These are phyloP conservation scores for Boletus reticulatus DNA, from an alignment of 768 basidiomycete genomes.

Conservation along the genomic window DNA sequence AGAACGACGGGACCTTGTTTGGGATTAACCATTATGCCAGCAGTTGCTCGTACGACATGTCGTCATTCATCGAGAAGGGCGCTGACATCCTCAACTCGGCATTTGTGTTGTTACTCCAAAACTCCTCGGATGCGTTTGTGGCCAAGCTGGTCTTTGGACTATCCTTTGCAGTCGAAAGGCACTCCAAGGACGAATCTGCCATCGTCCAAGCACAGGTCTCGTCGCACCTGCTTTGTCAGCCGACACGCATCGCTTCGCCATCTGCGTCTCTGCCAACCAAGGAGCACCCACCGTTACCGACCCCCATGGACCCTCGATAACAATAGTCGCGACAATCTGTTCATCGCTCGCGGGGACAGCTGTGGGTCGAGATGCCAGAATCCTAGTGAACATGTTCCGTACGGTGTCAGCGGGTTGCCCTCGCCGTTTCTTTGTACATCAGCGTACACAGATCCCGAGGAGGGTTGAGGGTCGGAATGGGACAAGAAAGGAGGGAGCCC, in stretches of 20 bases:
- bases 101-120: constrained; percentile 73
- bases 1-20: constrained; percentile 58
- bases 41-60: constrained; percentile 67
- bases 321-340: constrained; percentile 65
- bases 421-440: constrained; percentile 45
- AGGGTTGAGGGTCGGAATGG: constrained; percentile 62
- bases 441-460: constrained; percentile 40
- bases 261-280: constrained; percentile 32
- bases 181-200: constrained; percentile 71
- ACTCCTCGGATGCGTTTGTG: constrained; percentile 70
- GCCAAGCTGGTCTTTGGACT: constrained; percentile 84
- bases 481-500: constrained; percentile 49
- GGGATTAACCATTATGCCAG: constrained; percentile 89
- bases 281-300: constrained; percentile 56
- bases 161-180: constrained; percentile 76
- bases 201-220: constrained; percentile 89
- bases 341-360: constrained; percentile 49
- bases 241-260: constrained; percentile 49
- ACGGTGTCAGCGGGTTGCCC: constrained; percentile 50
- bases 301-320: constrained; percentile 35
- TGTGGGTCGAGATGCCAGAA: constrained; percentile 49
- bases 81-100: constrained; percentile 77
- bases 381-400: constrained; percentile 41
- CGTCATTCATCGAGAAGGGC: constrained; percentile 69
- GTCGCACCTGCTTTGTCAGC: constrained; percentile 70